phyloP scores from a whole-genome alignment of 1,139 yeast genomes.

The Pichia sp. region DNA sequence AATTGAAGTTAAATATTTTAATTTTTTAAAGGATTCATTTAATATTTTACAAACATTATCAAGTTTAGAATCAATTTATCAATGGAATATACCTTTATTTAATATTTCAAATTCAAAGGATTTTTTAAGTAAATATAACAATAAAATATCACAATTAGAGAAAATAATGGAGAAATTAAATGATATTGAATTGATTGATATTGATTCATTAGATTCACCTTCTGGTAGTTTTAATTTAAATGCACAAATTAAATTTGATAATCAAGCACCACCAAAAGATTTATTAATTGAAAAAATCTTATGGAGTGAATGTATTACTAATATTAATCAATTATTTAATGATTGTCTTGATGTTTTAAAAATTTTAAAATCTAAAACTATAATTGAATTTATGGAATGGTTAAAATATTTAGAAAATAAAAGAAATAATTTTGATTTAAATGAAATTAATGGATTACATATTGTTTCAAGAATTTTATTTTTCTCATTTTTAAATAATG shows the following conservation, averaged over 20 bases:
- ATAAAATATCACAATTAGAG: slow-evolving; percentile 4
- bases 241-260: slow-evolving; percentile 46
- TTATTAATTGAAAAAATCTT: slow-evolving; percentile 24
- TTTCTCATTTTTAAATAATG: slow-evolving; percentile 5
- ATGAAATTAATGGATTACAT: slow-evolving; percentile 33
- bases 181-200: not conserved
- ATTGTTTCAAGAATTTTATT: slow-evolving; percentile 57
- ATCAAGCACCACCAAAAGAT: slow-evolving; percentile 44
- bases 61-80: slow-evolving; percentile 6
- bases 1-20: not conserved
- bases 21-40: slow-evolving; percentile 10
- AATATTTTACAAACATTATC: slow-evolving; percentile 6
- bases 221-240: slow-evolving; percentile 46
- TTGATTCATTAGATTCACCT: slow-evolving; percentile 26
- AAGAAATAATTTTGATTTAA: slow-evolving; percentile 19
- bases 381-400: slow-evolving; percentile 35
- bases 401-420: slow-evolving; percentile 29
- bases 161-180: slow-evolving; percentile 2
- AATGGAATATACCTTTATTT: slow-evolving; percentile 11
- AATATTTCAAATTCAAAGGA: not conserved
- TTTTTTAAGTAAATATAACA: slow-evolving; percentile 1
- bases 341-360: slow-evolving; percentile 30
- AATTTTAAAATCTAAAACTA: slow-evolving; percentile 28
- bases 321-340: slow-evolving; percentile 34
- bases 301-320: slow-evolving; percentile 28